phyloP scores from a whole-genome alignment of 768 basidiomycete genomes.

The Leucocoprinus birnbaumii region DNA sequence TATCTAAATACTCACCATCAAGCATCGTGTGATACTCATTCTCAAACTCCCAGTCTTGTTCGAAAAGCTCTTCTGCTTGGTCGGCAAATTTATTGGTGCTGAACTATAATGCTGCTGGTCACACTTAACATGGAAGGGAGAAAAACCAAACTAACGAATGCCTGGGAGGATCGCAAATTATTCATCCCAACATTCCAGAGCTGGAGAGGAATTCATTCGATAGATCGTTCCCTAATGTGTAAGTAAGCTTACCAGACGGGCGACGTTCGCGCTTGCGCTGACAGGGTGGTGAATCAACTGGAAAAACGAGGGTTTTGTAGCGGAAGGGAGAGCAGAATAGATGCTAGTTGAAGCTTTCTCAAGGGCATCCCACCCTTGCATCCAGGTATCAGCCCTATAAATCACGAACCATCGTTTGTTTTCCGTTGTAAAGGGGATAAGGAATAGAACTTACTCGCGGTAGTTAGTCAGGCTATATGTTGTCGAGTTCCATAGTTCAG shows the following conservation, averaged over 20 bases:
- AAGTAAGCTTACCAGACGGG: conserved; percentile 36
- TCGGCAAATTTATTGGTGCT: conserved; percentile 58
- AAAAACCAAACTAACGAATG: conserved; percentile 22
- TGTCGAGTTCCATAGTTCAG: conserved; percentile 59
- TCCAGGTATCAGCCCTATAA: conserved; percentile 52
- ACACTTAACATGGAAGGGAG: background rate
- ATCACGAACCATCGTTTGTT: background rate
- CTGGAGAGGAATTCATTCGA: conserved; percentile 14
- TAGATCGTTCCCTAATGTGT: background rate
- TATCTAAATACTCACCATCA: conserved; percentile 39
- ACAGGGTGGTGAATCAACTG: conserved; percentile 66
- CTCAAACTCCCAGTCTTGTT: conserved; percentile 58
- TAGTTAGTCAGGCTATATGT: conserved; percentile 64
- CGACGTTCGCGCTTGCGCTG: conserved; percentile 52
- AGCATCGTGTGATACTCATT: conserved; percentile 55
- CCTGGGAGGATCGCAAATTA: conserved; percentile 61
- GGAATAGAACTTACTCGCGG: conserved; percentile 49
- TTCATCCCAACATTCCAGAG: conserved; percentile 57
- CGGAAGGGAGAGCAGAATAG: conserved; percentile 45
- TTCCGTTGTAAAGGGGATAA: background rate
- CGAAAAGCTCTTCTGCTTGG: conserved; percentile 52
- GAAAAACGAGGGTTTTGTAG: conserved; percentile 59
- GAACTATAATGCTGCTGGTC: conserved; percentile 21
- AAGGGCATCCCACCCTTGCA: conserved; percentile 46
- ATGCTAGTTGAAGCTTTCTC: conserved; percentile 47